Evolutionary conservation across 2,329 filamentous ascomycete genomes (phyloP).

Genomic region (Macrophomina tecta): DNA sequence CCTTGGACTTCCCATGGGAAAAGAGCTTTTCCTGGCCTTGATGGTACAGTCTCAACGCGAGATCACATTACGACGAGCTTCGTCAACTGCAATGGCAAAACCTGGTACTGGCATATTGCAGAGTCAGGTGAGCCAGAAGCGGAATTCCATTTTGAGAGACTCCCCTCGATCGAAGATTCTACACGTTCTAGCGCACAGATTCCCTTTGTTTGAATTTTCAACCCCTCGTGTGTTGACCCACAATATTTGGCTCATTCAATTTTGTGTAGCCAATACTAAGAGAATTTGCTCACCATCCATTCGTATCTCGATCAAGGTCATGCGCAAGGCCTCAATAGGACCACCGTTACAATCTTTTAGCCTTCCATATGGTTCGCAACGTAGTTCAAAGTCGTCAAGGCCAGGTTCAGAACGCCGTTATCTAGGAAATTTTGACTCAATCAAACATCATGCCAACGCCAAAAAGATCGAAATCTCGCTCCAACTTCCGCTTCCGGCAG

Average conservation of each 20-base stretch:
- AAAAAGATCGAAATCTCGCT: background rate
- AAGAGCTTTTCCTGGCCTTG: background rate
- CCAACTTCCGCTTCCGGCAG: slow-evolving; percentile 30
- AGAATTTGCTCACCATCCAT: background rate
- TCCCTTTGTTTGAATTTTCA: slow-evolving; percentile 16
- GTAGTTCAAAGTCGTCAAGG: background rate
- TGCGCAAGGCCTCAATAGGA: background rate
- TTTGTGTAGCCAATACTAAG: background rate
- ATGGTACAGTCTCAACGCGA: background rate
- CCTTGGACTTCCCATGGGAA: too few species aligned
- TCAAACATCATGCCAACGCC: slow-evolving; percentile 15
- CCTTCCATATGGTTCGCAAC: background rate
- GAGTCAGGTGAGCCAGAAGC: background rate
- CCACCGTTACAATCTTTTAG: background rate
- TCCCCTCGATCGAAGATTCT: background rate
- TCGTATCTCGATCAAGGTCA: background rate
- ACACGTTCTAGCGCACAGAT: background rate
- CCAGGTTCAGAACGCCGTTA: slow-evolving; percentile 12
- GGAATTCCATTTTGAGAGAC: background rate
- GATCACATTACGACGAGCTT: background rate
- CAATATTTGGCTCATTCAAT: background rate
- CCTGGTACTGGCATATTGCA: background rate
- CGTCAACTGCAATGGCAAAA: background rate
- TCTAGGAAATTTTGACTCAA: background rate
- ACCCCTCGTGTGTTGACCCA: background rate